A percentile compares a stretch with the other conserved stretches of the same genome.
These are phyloP conservation scores for Vaccinium vitisidaea DNA, from an alignment of 148 eudicot species.

Conservation along the genomic window DNA sequence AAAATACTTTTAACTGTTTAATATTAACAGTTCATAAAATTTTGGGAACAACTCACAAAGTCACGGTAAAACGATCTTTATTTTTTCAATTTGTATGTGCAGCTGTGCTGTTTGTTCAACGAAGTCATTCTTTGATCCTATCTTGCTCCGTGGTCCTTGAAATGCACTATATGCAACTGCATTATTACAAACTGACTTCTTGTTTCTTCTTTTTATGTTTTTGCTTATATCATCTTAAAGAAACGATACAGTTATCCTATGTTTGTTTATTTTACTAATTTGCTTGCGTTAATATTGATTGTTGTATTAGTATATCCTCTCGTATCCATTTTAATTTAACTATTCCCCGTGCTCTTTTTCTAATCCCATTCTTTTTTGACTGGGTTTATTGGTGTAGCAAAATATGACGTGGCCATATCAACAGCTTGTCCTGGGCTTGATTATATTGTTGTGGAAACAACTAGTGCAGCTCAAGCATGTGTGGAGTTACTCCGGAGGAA, in stretches of 20 bases:
- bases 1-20: too few relatives aligned
- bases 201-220: neutral
- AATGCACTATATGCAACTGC: neutral
- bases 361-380: conserved; percentile 1
- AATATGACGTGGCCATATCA: conserved; percentile 91
- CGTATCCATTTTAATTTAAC: neutral
- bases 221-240: neutral
- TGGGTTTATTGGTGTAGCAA: conserved; percentile 44
- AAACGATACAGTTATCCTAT: too few relatives aligned
- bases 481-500: conserved; percentile 87
- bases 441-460: conserved; percentile 92
- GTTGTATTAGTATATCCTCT: neutral
- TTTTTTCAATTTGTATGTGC: neutral
- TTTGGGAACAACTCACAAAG: too few relatives aligned
- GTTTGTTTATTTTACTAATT: too few relatives aligned
- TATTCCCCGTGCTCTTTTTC: neutral
- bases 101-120: neutral
- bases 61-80: neutral
- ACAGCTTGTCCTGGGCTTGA: conserved; percentile 95
- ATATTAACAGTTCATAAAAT: too few relatives aligned
- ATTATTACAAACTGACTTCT: too few relatives aligned
- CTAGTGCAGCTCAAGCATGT: conserved; percentile 89
- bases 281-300: neutral
- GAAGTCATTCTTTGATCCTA: neutral
- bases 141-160: neutral